phyloP scores from a whole-genome alignment of 179 eudicot species.

The Actinidia chinensis region DNA sequence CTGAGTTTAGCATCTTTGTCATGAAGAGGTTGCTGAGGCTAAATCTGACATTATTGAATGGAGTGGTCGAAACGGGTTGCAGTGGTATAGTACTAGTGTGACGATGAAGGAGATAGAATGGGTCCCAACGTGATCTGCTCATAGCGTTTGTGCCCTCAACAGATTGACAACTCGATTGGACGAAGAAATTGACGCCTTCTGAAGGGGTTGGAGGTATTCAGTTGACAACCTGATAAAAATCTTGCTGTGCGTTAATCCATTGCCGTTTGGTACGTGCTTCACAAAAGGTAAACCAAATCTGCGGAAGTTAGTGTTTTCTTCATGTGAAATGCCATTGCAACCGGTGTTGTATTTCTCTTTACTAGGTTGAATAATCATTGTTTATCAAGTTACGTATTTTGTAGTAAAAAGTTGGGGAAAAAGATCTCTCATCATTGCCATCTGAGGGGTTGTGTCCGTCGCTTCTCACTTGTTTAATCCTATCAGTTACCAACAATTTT shows the following conservation, averaged over 20 bases:
- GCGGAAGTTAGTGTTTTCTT: background rate
- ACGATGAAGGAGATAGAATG: conserved; percentile 16
- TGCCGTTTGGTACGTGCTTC: background rate
- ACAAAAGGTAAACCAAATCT: background rate
- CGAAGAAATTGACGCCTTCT: background rate
- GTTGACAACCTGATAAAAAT: conserved; percentile 12
- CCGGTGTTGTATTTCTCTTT: background rate
- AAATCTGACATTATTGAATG: conserved; percentile 20
- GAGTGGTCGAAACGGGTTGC: conserved; percentile 20
- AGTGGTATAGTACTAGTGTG: conserved; percentile 23
- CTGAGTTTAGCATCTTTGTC: conserved; percentile 20
- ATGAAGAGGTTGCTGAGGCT: conserved; percentile 19
- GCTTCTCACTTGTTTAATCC: conserved; percentile 9
- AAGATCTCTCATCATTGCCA: background rate
- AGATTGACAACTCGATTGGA: no score
- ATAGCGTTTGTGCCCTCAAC: conserved; percentile 17
- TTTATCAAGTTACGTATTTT: background rate
- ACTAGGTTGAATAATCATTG: background rate
- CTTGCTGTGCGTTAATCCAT: conserved; percentile 8
- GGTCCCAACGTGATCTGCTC: conserved; percentile 17
- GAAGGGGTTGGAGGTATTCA: conserved; percentile 7
- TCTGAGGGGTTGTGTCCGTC: background rate
- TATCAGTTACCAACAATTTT: conserved; percentile 13
- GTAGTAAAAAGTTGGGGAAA: background rate
- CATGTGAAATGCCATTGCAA: background rate